Evolutionary conservation across 306 rosid species (phyloP).

Genomic region (Dryas drummondii): DNA sequence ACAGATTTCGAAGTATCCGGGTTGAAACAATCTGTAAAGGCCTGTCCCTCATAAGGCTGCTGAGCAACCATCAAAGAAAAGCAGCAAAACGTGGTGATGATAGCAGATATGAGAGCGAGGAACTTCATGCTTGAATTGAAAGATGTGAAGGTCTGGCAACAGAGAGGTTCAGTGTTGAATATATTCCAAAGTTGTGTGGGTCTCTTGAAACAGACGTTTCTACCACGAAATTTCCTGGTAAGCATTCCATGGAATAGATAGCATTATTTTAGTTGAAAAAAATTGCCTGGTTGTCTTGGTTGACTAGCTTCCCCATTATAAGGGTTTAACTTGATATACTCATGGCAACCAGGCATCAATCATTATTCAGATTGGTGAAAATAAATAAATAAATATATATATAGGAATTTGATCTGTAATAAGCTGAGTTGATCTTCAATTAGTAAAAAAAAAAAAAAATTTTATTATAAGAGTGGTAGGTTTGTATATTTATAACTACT

Average conservation of each 20-base stretch:
- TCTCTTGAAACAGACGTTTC: not conserved
- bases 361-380: too few species aligned
- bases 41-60: slow-evolving; percentile 67
- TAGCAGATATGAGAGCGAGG: slow-evolving; percentile 22
- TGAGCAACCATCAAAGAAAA: slow-evolving; percentile 46
- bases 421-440: not conserved
- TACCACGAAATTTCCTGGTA: not conserved
- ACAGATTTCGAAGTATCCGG: slow-evolving; percentile 44
- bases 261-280: too few species aligned
- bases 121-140: slow-evolving; percentile 38
- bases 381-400: not conserved
- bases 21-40: slow-evolving; percentile 42
- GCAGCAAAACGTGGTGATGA: slow-evolving; percentile 29
- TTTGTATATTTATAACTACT: not conserved
- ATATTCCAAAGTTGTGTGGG: not conserved
- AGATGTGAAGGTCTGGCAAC: slow-evolving; percentile 1
- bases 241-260: not conserved
- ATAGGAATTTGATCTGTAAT: not conserved
- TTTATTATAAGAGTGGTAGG: not conserved
- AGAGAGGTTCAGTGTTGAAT: not conserved
- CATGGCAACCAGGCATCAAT: too few species aligned
- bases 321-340: not conserved
- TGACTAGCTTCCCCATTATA: not conserved
- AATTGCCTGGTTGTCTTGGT: not conserved
- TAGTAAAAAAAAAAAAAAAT: not conserved